These are phyloP conservation scores for Alopecurus myosuroides DNA, from an alignment of 176 grass and related monocot genomes.

Conservation along the genomic window DNA sequence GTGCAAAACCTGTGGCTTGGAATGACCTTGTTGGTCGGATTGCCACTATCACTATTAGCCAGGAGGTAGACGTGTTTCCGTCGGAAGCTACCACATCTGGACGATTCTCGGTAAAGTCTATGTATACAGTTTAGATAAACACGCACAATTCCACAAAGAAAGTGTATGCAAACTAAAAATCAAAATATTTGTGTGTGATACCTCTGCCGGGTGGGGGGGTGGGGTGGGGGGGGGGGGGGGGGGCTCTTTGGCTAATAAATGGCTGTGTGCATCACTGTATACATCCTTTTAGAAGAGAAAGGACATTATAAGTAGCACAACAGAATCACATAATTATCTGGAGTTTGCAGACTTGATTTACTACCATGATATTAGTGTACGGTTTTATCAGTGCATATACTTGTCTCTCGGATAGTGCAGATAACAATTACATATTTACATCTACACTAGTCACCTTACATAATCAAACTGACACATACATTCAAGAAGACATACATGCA, in stretches of 20 bases:
- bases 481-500: background rate
- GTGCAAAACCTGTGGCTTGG: background rate
- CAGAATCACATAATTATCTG: background rate
- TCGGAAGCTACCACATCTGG: background rate
- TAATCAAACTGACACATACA: background rate
- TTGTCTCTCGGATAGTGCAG: background rate
- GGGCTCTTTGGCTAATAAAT: no score
- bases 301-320: background rate
- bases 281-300: background rate
- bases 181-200: background rate
- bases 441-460: background rate
- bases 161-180: background rate
- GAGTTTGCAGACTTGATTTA: background rate
- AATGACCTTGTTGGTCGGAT: background rate
- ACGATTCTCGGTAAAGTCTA: background rate
- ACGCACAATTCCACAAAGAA: background rate
- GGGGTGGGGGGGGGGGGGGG: no score
- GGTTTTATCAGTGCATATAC: background rate
- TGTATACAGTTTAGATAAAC: background rate
- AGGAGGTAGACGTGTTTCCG: background rate
- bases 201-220: background rate
- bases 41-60: background rate
- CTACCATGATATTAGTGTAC: background rate
- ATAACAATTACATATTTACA: background rate
- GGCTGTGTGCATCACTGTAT: background rate